phyloP scores from a whole-genome alignment of 768 basidiomycete genomes.

The Leccinellum rugosiceps region DNA sequence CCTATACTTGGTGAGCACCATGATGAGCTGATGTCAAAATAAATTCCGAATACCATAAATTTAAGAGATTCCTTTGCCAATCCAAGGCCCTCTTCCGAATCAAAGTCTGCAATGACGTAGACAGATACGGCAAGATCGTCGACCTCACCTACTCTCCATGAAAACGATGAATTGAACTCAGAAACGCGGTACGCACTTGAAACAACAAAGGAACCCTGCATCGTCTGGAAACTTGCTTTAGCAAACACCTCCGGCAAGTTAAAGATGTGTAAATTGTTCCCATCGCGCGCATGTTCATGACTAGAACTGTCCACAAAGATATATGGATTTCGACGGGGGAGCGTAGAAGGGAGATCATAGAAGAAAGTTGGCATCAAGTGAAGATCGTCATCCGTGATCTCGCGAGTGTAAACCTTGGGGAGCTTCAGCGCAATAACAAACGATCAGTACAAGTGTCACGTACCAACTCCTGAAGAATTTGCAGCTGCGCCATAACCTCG shows the following conservation, averaged over 20 bases:
- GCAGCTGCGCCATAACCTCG: conserved; percentile 56
- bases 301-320: conserved; percentile 55
- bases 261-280: conserved; percentile 18
- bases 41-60: conserved; percentile 51
- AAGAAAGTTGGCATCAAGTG: conserved; percentile 70
- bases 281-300: conserved; percentile 9
- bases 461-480: conserved; percentile 72
- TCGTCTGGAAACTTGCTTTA: conserved; percentile 38
- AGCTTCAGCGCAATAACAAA: neutral
- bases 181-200: conserved; percentile 43
- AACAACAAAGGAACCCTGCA: conserved; percentile 54
- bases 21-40: neutral
- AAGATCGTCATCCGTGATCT: conserved; percentile 50
- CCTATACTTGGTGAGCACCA: conserved; percentile 32
- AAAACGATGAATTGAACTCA: neutral
- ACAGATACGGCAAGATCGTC: conserved; percentile 41
- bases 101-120: conserved; percentile 77
- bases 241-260: conserved; percentile 30
- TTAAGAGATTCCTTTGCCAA: conserved; percentile 62
- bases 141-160: conserved; percentile 11
- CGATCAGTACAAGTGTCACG: conserved; percentile 12
- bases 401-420: conserved; percentile 53
- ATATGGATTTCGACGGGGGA: conserved; percentile 67
- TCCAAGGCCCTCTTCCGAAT: conserved; percentile 54
- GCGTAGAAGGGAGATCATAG: conserved; percentile 81